Evolutionary conservation across 257 asterid species (phyloP), one percentile per base, ranked within the genome.

Genomic region (Penstemon barbatus): DNA sequence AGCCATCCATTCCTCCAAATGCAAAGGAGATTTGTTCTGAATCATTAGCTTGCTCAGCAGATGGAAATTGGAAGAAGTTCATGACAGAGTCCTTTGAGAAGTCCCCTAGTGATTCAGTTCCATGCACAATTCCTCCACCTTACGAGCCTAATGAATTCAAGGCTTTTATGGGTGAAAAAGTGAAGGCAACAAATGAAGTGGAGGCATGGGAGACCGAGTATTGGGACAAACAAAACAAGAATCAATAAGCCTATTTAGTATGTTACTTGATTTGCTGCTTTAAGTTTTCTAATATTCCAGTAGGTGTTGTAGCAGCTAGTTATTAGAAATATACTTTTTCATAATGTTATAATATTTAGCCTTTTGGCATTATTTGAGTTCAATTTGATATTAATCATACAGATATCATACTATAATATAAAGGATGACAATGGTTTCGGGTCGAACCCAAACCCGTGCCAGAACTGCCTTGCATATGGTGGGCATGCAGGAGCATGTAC

Each of bases 81-180:
- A 83, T 90, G 97, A 90, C 82, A 68, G 88, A 85, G 58, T 89
- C 95, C 1, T 1, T 90, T 59, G 98, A 86, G 80, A 86, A 65
- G 71, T 71, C 77, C 44, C 97, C 98, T 0, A 80, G 85, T 15
- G 57, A 74, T 39, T 68, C 84, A 45, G 65, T 36, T 42, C 98
- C 97, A 11, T 92, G 98, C 80, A 53, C 71, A 0, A 64, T 92
- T 83, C 94, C 95, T 53, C 93, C 91, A 25, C 92, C 94, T 5
- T 86, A 85, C 45, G 77, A 82, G 53, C 79, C 85, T 68, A 75
- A 70, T 54, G 73, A 75, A 8, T 59, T 90, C 45, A 72, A 71
- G 74, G 77, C 79, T 43, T 82, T 89, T 58, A 37, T 78, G 19
- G 90, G 81, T 6, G 71, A 51, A 12, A 86, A 78, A 11, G 66